phyloP scores from a whole-genome alignment of 2,329 filamentous ascomycete genomes.

The Fusarium pseudograminearum region DNA sequence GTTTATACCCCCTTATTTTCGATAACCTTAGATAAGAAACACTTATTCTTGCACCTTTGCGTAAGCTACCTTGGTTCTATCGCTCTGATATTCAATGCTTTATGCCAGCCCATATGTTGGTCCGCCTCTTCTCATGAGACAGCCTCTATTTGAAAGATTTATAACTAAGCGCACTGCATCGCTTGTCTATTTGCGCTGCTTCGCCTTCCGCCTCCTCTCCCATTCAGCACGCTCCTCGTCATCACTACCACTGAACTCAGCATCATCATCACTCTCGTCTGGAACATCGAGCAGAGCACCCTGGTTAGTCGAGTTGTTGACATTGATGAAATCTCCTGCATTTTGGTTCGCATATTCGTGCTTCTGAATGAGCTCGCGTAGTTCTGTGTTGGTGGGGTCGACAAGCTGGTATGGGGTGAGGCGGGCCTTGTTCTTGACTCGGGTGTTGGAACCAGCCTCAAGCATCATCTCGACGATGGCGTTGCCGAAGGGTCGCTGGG shows the following conservation, averaged over 20 bases:
- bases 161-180: conserved; percentile 13
- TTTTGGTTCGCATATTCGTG: conserved; percentile 75
- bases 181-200: conserved; percentile 42
- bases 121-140: conserved; percentile 22
- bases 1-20: conserved; percentile 39
- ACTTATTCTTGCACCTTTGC: conserved; percentile 45
- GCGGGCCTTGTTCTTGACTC: conserved; percentile 76
- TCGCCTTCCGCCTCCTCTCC: conserved; percentile 64
- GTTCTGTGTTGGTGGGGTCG: conserved; percentile 74
- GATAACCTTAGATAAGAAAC: conserved; percentile 43
- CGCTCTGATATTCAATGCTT: conserved; percentile 42
- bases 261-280: conserved; percentile 63
- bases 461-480: conserved; percentile 82
- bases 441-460: conserved; percentile 76
- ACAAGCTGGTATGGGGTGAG: conserved; percentile 78
- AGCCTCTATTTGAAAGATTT: conserved; percentile 28
- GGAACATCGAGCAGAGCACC: conserved; percentile 37
- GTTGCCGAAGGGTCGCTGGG: conserved; percentile 73
- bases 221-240: conserved; percentile 73
- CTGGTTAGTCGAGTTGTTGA: conserved; percentile 43
- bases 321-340: conserved; percentile 67
- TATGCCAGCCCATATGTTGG: conserved; percentile 33
- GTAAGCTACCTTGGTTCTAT: conserved; percentile 43
- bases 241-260: conserved; percentile 73
- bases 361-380: conserved; percentile 74